These are phyloP conservation scores for Backusella liffmaniae DNA, from an alignment of 192 early-diverging fungal species.

Conservation along the genomic window DNA sequence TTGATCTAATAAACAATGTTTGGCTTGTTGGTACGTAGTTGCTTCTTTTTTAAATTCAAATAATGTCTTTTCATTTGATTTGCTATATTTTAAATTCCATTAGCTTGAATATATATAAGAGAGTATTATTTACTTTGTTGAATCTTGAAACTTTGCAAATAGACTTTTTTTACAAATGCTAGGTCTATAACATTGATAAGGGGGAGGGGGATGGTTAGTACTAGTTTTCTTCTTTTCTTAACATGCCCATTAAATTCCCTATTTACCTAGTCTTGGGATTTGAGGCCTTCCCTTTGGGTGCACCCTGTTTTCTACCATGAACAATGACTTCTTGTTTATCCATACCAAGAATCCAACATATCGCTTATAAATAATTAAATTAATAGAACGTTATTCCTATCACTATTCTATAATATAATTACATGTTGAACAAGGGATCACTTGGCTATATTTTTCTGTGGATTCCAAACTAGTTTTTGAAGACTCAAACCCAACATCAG, in stretches of 20 bases:
- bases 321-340: constrained; percentile 29
- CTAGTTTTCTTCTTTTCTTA: not conserved
- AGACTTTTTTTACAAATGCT: constrained; percentile 6
- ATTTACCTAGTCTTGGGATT: constrained; percentile 34
- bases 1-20: constrained; percentile 20
- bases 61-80: constrained; percentile 4
- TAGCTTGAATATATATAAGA: not conserved
- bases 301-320: constrained; percentile 38
- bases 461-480: constrained; percentile 25
- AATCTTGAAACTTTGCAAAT: not conserved
- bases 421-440: constrained; percentile 33
- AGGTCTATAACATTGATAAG: not conserved
- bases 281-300: constrained; percentile 21
- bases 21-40: constrained; percentile 16
- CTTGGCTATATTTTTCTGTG: not conserved
- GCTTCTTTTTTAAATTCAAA: constrained; percentile 21
- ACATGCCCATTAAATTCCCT: not conserved
- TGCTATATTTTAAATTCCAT: not conserved
- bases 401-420: not conserved
- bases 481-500: constrained; percentile 12
- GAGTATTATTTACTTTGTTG: not conserved
- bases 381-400: not conserved
- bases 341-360: constrained; percentile 27
- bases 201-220: not conserved
- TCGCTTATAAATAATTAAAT: constrained; percentile 12